phyloP scores from a whole-genome alignment of 139 green algal genomes.

The Diplosphaera chodatii region DNA sequence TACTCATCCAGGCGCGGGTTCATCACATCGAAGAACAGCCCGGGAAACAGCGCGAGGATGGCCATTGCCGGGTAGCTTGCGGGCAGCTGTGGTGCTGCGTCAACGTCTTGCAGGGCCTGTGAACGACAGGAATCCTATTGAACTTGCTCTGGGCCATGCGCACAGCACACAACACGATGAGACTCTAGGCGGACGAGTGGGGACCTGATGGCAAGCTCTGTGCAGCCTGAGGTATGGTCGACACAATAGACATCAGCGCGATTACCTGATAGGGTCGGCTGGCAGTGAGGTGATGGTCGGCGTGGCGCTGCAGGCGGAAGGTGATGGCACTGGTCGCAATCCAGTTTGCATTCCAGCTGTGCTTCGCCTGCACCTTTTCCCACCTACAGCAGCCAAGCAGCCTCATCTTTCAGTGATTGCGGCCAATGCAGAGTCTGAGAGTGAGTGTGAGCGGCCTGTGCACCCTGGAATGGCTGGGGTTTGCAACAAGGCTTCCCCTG shows the following conservation, averaged over 20 bases:
- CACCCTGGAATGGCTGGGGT: too few species aligned
- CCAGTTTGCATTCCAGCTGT: conserved; percentile 55
- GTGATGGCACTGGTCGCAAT: conserved; percentile 29
- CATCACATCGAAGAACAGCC: conserved; percentile 48
- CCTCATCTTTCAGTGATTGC: too few species aligned
- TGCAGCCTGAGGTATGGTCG: too few species aligned
- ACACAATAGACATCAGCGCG: too few species aligned
- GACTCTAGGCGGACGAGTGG: too few species aligned
- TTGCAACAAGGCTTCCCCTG: too few species aligned
- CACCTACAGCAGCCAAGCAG: conserved; percentile 34
- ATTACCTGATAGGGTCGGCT: conserved; percentile 37
- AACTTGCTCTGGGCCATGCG: too few species aligned
- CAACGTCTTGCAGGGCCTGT: conserved; percentile 30
- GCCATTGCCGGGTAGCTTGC: conserved; percentile 35
- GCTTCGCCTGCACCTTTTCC: conserved; percentile 29
- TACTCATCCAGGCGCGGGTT: conserved; percentile 24
- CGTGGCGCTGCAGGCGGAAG: conserved; percentile 50
- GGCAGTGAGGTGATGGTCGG: conserved; percentile 52
- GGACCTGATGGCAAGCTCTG: too few species aligned
- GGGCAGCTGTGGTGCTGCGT: conserved; percentile 48
- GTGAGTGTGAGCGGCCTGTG: too few species aligned
- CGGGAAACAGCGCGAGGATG: conserved; percentile 27
- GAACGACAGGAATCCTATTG: not conserved
- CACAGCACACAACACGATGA: too few species aligned
- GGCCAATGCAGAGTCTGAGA: too few species aligned